Percentiles rank a stretch among this genome's conserved stretches.
These are phyloP conservation scores for Thalassiosira pacifica DNA, from an alignment of 352 stramenopile genomes.

Conservation along the genomic window DNA sequence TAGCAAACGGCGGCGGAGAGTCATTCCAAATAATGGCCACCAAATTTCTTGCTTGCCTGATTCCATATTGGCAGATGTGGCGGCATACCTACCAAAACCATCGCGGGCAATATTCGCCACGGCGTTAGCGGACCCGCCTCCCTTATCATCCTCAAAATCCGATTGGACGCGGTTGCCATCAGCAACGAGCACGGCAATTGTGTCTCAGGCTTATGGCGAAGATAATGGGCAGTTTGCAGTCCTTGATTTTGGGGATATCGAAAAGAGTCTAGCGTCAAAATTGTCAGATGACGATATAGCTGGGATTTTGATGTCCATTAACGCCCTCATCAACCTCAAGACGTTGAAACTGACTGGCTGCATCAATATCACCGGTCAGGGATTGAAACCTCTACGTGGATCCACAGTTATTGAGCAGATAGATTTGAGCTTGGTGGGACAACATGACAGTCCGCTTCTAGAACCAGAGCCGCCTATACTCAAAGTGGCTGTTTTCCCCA, in stretches of 20 bases:
- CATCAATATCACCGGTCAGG: conserved; percentile 16
- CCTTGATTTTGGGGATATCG: conserved; percentile 3
- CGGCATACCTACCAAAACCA: background rate
- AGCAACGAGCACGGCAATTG: too few relatives aligned
- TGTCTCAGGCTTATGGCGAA: too few relatives aligned
- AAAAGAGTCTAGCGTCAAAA: conserved; percentile 1
- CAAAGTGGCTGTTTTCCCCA: too few relatives aligned
- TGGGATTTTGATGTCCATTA: conserved; percentile 2
- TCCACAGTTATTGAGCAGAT: conserved; percentile 8
- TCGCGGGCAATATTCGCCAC: background rate
- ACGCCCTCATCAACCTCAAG: conserved; percentile 10
- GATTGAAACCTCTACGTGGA: conserved; percentile 12
- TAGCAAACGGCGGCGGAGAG: too few relatives aligned
- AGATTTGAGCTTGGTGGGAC: conserved; percentile 1
- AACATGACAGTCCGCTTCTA: too few relatives aligned
- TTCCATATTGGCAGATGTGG: background rate
- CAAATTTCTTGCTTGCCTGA: too few relatives aligned
- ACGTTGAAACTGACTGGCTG: conserved; percentile 11
- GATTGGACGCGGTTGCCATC: too few relatives aligned
- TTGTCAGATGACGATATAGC: conserved; percentile 17
- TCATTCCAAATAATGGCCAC: too few relatives aligned
- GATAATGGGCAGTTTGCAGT: too few relatives aligned
- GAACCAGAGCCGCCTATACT: too few relatives aligned
- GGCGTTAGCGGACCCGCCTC: background rate
- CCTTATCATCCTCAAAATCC: too few relatives aligned